phyloP scores from a whole-genome alignment of 148 eudicot genomes.

The Talinum fruticosum region DNA sequence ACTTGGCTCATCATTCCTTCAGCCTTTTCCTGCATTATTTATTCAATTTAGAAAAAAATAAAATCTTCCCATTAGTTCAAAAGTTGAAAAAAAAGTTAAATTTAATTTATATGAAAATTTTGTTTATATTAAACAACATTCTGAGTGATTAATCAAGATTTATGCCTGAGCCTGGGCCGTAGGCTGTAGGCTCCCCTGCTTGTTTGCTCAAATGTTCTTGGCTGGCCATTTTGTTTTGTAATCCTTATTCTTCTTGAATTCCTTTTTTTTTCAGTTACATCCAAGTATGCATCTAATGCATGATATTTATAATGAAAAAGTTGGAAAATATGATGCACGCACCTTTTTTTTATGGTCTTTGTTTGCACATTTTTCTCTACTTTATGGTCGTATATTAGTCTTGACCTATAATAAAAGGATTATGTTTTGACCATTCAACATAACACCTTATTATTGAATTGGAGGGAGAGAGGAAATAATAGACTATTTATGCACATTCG shows the following conservation, averaged over 20 bases:
- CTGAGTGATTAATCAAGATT: neutral
- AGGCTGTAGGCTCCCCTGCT: conserved; percentile 22
- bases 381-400: neutral
- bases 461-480: neutral
- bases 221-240: conserved; percentile 28
- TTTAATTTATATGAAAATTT: too few relatives aligned
- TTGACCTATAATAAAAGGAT: neutral
- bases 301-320: neutral
- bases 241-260: neutral
- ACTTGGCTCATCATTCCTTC: conserved; percentile 42
- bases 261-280: neutral
- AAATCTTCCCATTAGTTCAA: neutral
- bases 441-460: too few relatives aligned
- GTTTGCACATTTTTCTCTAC: neutral
- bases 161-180: conserved; percentile 23
- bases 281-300: neutral
- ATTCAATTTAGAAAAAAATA: neutral
- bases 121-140: neutral
- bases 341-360: neutral
- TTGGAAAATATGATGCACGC: neutral
- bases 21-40: conserved; percentile 39
- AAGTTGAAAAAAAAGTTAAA: neutral
- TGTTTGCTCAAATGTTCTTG: conserved; percentile 18
- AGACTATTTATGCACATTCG: too few relatives aligned
- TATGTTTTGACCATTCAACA: neutral